Conservation (phyloP, 768 basidiomycete genomes). For the Suillus subaureus region DNA sequence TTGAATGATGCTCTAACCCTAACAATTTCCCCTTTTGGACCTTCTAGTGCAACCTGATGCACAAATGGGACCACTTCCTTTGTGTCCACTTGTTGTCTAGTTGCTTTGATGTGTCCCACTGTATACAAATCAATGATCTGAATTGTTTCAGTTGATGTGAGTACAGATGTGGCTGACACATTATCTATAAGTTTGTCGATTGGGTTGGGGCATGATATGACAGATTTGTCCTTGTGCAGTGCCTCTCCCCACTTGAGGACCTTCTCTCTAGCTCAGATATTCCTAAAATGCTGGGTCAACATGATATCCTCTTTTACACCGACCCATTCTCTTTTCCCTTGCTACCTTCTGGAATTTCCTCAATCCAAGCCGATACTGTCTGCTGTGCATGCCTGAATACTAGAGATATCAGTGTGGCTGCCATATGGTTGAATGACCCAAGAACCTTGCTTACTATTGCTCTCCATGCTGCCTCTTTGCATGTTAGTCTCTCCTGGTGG, state of each 20-base stretch:
- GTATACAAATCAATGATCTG: neutral
- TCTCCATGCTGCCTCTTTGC: neutral
- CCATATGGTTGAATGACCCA: neutral
- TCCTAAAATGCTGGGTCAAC: neutral
- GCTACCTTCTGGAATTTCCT: neutral
- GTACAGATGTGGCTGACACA: no score
- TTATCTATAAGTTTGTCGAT: neutral
- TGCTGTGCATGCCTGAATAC: neutral
- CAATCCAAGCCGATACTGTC: neutral
- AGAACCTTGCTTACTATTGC: neutral
- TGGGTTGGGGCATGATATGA: no score
- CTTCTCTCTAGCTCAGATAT: neutral
- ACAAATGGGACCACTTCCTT: neutral
- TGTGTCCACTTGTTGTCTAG: neutral
- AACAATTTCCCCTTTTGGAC: slow-evolving; percentile 18
- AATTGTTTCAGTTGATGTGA: neutral
- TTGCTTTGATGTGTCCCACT: neutral
- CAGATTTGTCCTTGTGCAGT: neutral
- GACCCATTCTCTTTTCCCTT: neutral
- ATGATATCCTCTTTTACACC: neutral
- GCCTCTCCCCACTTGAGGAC: neutral
- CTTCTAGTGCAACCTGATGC: neutral
- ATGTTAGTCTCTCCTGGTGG: neutral
- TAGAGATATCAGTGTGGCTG: neutral
- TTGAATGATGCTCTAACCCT: slow-evolving; percentile 24